Conservation (phyloP, 2,329 filamentous ascomycete genomes). For the Talaromyces islandicus region DNA sequence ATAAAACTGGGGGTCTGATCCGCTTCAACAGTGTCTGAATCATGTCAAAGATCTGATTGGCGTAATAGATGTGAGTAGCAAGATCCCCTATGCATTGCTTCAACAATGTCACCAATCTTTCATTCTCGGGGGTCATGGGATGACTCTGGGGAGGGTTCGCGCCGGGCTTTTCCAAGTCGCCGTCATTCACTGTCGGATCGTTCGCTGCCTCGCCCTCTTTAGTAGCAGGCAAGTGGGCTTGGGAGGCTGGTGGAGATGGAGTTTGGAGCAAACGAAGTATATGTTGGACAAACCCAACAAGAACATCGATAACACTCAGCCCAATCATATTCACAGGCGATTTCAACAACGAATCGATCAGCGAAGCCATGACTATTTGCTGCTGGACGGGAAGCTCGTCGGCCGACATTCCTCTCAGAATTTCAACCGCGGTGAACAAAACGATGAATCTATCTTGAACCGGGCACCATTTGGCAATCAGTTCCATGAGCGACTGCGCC, state of each 20-base stretch:
- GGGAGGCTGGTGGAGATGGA: constrained; percentile 23
- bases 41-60: constrained; percentile 94
- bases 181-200: constrained; percentile 13
- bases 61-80: constrained; percentile 93
- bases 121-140: constrained; percentile 16
- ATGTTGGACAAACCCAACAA: constrained; percentile 78
- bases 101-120: constrained; percentile 62
- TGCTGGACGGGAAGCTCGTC: constrained; percentile 65
- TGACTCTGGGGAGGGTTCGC: constrained; percentile 45
- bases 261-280: constrained; percentile 72
- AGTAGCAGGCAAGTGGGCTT: neutral
- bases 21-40: constrained; percentile 71
- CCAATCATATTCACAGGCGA: constrained; percentile 93
- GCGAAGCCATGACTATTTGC: constrained; percentile 67
- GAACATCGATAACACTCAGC: constrained; percentile 89
- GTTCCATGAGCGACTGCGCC: constrained; percentile 75
- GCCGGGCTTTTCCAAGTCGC: constrained; percentile 6
- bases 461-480: constrained; percentile 79
- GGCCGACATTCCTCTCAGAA: constrained; percentile 61
- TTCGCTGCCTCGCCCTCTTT: constrained; percentile 10
- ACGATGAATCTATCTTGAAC: constrained; percentile 94
- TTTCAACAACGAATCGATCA: constrained; percentile 75
- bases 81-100: constrained; percentile 83
- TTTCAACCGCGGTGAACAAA: constrained; percentile 73
- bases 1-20: constrained; percentile 59